Base-by-base conservation (phyloP, 148 eudicot genomes). In the Agrostemma githago region DNA sequence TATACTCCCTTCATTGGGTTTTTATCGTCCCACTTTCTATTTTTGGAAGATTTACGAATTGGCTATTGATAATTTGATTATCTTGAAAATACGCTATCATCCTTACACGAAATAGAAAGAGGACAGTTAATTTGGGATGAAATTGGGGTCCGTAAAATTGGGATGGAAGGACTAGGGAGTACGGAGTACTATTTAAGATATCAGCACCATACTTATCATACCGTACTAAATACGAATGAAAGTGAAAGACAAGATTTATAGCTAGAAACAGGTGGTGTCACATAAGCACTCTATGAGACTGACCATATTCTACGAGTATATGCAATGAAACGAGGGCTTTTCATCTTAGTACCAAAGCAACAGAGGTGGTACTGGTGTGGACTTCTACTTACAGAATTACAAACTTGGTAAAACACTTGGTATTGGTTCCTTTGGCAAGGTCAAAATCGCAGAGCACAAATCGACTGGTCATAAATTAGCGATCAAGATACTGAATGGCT, bases 381-480 rank as follows among this genome's bases (percentile, higher is more conserved):
- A 93, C 63, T 77, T 83, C 8, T 86, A 78, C 71, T 80, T 89
- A 39, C 83, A 87, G 62, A 93, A 91, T 79, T 93, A 93, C 83
- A 89, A 85, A 75, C 88, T 93, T 73, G 98, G 98, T 76, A 93
- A 91, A 82, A 93, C 98, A 42, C 92, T 93, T 69, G 98, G 98
- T 1, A 93, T 93, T 83, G 98, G 98, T 46, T 93, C 98, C 7
- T 93, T 93, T 82, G 96, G 98, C 14, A 92, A 92, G 81, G 97
- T 92, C 70, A 92, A 92, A 85, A 85, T 93, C 73, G 98, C 98
- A 19, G 97, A 88, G 80, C 98, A 93, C 85, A 84, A 76, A 79
- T 81, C 84, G 79, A 89, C 98, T 14, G 87, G 93, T 17, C 91
- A 91, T 77, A 93, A 93, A 79, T 97, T 93, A 68, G 98, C 98